A percentile compares a stretch with the other conserved stretches of the same genome.
These are phyloP conservation scores for Micractinium sp. DNA, from an alignment of 139 green algal species.

Conservation along the genomic window DNA sequence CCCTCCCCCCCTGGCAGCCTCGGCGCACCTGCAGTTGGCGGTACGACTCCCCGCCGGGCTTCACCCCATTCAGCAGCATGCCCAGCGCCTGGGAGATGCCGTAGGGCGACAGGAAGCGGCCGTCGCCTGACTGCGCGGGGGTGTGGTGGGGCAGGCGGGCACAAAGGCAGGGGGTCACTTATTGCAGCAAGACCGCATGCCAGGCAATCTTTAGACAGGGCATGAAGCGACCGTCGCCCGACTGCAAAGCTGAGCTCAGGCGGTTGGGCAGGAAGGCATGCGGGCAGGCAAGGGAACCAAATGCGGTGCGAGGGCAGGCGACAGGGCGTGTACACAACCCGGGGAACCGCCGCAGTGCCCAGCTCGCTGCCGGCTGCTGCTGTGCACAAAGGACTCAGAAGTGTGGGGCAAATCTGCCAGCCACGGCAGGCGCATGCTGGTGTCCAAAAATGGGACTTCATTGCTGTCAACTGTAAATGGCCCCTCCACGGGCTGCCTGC, in stretches of 20 bases:
- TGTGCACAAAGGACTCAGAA: too few relatives aligned
- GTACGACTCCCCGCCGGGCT: conserved; percentile 28
- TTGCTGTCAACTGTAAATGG: too few relatives aligned
- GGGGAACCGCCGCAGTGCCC: neutral
- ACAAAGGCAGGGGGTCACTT: neutral
- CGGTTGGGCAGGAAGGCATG: neutral
- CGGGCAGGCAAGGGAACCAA: neutral
- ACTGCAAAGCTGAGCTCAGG: too few relatives aligned
- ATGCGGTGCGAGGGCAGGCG: neutral
- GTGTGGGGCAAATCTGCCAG: too few relatives aligned
- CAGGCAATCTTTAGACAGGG: too few relatives aligned
- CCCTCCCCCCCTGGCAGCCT: too few relatives aligned
- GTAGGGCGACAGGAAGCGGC: conserved; percentile 41
- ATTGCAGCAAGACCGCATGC: too few relatives aligned
- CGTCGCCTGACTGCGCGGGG: neutral
- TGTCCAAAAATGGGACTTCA: too few relatives aligned
- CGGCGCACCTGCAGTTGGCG: conserved; percentile 13
- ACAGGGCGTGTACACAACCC: neutral
- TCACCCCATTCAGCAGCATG: conserved; percentile 44
- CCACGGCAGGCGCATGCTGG: too few relatives aligned
- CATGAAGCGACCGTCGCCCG: too few relatives aligned
- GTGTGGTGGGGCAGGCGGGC: neutral
- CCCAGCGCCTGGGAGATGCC: conserved; percentile 40
- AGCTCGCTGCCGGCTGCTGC: too few relatives aligned
- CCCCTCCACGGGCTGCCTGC: too few relatives aligned